phyloP scores from a whole-genome alignment of 139 green algal genomes.

The Auxenochlorella pyrenoidosa region DNA sequence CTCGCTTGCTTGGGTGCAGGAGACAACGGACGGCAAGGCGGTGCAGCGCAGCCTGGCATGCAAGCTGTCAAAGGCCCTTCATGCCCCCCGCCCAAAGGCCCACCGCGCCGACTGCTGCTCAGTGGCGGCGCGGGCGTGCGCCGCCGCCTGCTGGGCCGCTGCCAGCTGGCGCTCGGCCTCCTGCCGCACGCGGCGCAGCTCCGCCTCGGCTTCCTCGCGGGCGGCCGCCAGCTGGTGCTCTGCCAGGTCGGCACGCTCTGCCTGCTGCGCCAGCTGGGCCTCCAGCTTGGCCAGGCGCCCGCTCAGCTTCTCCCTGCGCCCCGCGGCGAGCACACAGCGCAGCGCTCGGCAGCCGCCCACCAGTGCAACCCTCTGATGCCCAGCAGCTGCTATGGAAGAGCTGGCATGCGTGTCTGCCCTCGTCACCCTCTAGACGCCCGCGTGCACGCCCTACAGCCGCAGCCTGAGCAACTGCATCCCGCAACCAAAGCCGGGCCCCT shows the following conservation, averaged over 20 bases:
- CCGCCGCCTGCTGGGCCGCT: slow-evolving; percentile 33
- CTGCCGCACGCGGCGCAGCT: slow-evolving; percentile 13
- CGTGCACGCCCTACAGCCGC: neutral
- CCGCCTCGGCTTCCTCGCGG: slow-evolving; percentile 7
- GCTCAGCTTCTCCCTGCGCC: slow-evolving; percentile 37
- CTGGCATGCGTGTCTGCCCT: too few species aligned
- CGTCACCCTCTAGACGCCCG: neutral
- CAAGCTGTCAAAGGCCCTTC: neutral
- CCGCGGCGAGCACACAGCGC: neutral
- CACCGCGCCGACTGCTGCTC: slow-evolving; percentile 17
- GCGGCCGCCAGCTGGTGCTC: slow-evolving; percentile 24
- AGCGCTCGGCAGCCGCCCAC: too few species aligned
- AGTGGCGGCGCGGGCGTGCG: neutral
- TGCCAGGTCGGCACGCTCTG: neutral
- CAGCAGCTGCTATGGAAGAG: too few species aligned
- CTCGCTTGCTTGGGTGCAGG: too few species aligned
- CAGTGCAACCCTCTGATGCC: neutral
- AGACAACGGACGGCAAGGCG: neutral
- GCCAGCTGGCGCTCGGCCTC: slow-evolving; percentile 18
- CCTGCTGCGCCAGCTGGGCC: slow-evolving; percentile 26
- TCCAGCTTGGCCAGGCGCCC: slow-evolving; percentile 39
- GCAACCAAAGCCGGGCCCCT: too few species aligned
- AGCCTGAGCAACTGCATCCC: neutral
- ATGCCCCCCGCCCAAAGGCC: neutral
- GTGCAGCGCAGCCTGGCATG: neutral